Base-by-base conservation (phyloP, 2,329 filamentous ascomycete genomes). In the Huntiella decipiens region DNA sequence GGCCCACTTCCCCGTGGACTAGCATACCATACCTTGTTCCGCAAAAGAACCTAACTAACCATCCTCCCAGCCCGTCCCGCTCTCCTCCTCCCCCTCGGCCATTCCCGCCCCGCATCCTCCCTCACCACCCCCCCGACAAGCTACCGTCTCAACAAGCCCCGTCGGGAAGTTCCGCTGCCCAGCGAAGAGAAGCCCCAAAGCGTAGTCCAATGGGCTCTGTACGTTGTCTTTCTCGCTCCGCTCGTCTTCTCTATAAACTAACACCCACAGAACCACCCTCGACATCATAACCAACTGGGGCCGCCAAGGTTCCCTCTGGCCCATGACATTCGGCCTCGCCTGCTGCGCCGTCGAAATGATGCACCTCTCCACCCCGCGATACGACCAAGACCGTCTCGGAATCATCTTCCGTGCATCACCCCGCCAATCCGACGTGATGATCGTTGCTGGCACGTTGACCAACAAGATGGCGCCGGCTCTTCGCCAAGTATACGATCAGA, bases 391-490 rank as follows among this genome's bases (percentile, higher is more conserved):
- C 64, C 76, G 85, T 33, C 69, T 88, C 50, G 84, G 85, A 52
- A 91, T 92, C 60, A 91, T 92, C 60, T 92, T 91, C 73, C 79
- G 84, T 54, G 84, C 83, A 49, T 88, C 82, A 11, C 84, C 84
- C 1, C 79, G 84, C 52, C 84, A 92, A 63, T 82, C 83, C 50
- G 85, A 93, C 62, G 80, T 92, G 53, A 91, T 93, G 84, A 91
- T 93, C 56, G 85, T 93, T 16, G 85, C 86, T 19, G 86, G 86
- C 50, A 94, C 86, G 28, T 73, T 94, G 51, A 92, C 84, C 55
- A 94, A 94, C 71, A 94, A 94, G 70, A 94, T 94, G 86, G 85
- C 84, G 1, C 84, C 86, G 2, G 86, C 86, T 32, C 67, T 94
- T 58, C 73, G 86, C 61, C 83, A 91, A 65, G 80, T 92, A 51